Evolutionary conservation across 768 basidiomycete species (phyloP), one percentile per base, ranked within the genome.

Genomic region (Termitomyces sp.): DNA sequence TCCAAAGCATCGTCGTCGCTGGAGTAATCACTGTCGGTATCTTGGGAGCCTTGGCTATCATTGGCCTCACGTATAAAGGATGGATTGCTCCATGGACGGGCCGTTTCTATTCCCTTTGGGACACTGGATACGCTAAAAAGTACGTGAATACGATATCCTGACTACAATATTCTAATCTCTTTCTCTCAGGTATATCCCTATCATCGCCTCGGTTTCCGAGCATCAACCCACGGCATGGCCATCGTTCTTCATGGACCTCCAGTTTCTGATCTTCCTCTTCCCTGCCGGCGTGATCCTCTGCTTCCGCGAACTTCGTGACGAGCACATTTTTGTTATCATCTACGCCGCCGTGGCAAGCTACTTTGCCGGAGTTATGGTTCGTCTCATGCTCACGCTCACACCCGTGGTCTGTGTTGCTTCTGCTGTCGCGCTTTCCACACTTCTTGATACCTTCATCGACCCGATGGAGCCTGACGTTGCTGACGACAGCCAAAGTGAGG

Each of bases 211-310:
- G 17, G 97, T 99, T 37, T 97, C 95, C 19, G 97, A 98, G 75
- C 97, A 99, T 75, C 97, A 99, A 70, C 97, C 97, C 17, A 98
- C 97, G 5, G 97, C 97, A 37, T 99, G 97, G 97, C 96, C 97
- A 10, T 90, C 97, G 2, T 98, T 98, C 82, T 98, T 96, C 79
- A 98, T 98, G 89, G 97, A 99, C 70, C 87, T 99, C 54, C 91
- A 97, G 66, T 89, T 98, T 82, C 87, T 99, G 68, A 90, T 98
- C 62, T 98, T 95, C 84, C 75, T 95, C 50, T 99, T 99, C 85
- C 97, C 97, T 3, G 96, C 94, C 17, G 97, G 97, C 62, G 93
- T 98, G 37, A 77, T 91, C 66, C 75, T 97, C 46, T 97, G 94
- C 74, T 98, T 98, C 92, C 85, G 85, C 59, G 82, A 95, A 66